Percentiles rank a stretch among this genome's conserved stretches.
Conservation (phyloP, 306 rosid species). For the Leucaena leucocephala region DNA sequence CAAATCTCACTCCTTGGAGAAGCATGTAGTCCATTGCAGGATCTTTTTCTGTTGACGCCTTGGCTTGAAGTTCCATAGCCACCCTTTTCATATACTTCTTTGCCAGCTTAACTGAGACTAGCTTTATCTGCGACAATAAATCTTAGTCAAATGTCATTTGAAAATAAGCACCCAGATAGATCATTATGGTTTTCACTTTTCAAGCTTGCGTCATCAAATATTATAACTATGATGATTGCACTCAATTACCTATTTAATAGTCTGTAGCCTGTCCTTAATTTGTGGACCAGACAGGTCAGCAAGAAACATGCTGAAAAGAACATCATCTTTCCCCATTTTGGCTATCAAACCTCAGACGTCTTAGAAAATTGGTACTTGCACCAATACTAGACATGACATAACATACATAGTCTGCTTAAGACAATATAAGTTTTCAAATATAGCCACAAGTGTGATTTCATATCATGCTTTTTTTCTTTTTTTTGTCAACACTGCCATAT, state of each 20-base stretch:
- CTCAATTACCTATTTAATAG: background rate
- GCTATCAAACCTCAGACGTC: background rate
- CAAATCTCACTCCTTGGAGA: constrained; percentile 99
- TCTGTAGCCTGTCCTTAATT: background rate
- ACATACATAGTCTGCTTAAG: no score
- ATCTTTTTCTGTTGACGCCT: constrained; percentile 84
- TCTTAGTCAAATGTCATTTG: constrained; percentile 36
- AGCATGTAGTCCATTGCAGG: constrained; percentile 98
- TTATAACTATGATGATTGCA: background rate
- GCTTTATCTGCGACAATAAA: constrained; percentile 63
- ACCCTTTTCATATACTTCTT: constrained; percentile 90
- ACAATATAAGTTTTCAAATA: background rate
- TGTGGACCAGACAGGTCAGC: background rate
- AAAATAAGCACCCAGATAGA: constrained; percentile 18
- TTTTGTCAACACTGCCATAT: background rate
- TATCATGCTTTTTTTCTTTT: background rate
- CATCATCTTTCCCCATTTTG: background rate
- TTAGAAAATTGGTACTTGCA: background rate
- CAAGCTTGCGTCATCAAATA: constrained; percentile 6
- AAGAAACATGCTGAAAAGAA: background rate
- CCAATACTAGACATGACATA: background rate
- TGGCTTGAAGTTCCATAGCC: constrained; percentile 91
- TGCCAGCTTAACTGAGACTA: constrained; percentile 91
- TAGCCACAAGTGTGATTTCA: background rate
- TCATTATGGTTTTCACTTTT: background rate